Percentiles rank a stretch among this genome's conserved stretches.
Evolutionary conservation across 495 filamentous ascomycete species (phyloP).

Genomic region (Neurospora sp.): DNA sequence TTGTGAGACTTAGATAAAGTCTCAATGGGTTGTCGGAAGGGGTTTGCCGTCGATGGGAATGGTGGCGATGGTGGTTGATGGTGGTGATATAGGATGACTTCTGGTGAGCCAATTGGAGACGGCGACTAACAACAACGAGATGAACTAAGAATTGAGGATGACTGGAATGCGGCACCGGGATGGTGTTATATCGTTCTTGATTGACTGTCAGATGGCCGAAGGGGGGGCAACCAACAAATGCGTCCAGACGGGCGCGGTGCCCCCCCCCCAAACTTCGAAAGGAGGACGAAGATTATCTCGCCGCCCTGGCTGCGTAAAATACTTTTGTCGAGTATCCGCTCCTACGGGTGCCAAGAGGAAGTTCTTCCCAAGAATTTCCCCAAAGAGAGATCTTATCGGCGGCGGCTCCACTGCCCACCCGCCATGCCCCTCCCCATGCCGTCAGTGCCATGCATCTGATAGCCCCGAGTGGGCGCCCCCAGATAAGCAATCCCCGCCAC

Average conservation of each 20-base stretch:
- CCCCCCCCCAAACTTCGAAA: not conserved
- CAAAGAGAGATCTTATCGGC: not conserved
- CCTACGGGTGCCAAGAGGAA: too few species aligned
- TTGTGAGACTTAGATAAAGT: not conserved
- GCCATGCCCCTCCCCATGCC: not conserved
- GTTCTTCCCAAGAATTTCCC: not conserved
- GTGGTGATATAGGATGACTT: not conserved
- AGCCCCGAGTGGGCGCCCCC: not conserved
- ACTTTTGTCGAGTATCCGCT: not conserved
- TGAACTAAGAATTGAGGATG: not conserved
- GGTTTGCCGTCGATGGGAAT: not conserved
- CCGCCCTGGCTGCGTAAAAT: not conserved
- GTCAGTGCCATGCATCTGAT: not conserved
- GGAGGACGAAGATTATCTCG: not conserved
- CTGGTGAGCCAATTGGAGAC: not conserved
- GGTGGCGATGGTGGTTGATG: not conserved
- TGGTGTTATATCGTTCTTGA: not conserved
- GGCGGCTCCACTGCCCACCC: not conserved
- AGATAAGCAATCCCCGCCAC: not conserved
- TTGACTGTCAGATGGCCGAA: not conserved
- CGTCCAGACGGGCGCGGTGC: not conserved
- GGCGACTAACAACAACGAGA: not conserved
- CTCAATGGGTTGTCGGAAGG: not conserved
- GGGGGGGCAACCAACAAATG: not conserved
- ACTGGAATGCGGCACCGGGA: not conserved